Conservation (phyloP, 2,329 filamentous ascomycete genomes). For the Hypoxylon sp. region DNA sequence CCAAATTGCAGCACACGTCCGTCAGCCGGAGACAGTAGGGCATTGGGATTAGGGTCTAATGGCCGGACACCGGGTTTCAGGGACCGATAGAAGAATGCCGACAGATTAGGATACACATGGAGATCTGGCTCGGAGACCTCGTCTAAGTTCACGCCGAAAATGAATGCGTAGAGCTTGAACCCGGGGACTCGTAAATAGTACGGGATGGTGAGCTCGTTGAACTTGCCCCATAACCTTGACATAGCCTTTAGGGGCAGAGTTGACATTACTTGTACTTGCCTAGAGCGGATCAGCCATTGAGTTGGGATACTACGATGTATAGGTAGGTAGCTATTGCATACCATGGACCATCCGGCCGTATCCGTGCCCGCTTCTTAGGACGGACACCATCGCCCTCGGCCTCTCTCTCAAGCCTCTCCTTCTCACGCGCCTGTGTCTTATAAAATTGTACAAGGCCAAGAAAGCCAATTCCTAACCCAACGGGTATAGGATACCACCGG, state of each 20-base stretch:
- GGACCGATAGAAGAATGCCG: slow-evolving; percentile 96
- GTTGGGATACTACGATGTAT: slow-evolving; percentile 6
- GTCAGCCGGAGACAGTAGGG: slow-evolving; percentile 89
- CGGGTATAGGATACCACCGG: slow-evolving; percentile 91
- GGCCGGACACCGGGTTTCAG: slow-evolving; percentile 91
- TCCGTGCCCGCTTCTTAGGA: slow-evolving; percentile 70
- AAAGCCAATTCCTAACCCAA: slow-evolving; percentile 87
- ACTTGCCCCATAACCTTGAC: slow-evolving; percentile 88
- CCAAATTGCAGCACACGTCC: slow-evolving; percentile 93
- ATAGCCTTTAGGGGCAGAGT: slow-evolving; percentile 92
- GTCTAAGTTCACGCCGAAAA: slow-evolving; percentile 91
- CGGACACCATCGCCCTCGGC: slow-evolving; percentile 59
- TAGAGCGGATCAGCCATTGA: slow-evolving; percentile 48
- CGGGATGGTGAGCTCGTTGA: slow-evolving; percentile 91
- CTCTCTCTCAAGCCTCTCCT: slow-evolving; percentile 66
- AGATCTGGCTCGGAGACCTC: slow-evolving; percentile 92
- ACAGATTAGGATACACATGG: slow-evolving; percentile 90
- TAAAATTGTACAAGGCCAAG: slow-evolving; percentile 88
- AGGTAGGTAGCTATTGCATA: slow-evolving; percentile 58
- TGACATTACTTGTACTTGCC: slow-evolving; percentile 94
- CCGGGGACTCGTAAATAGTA: slow-evolving; percentile 90
- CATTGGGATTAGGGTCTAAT: slow-evolving; percentile 83
- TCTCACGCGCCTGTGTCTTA: slow-evolving; percentile 74
- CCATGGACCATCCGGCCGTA: slow-evolving; percentile 90
- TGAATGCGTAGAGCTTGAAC: slow-evolving; percentile 90